These are phyloP conservation scores for Climacium dendroides DNA, from an alignment of 225 moss, liverwort and hornwort species.

Conservation along the genomic window DNA sequence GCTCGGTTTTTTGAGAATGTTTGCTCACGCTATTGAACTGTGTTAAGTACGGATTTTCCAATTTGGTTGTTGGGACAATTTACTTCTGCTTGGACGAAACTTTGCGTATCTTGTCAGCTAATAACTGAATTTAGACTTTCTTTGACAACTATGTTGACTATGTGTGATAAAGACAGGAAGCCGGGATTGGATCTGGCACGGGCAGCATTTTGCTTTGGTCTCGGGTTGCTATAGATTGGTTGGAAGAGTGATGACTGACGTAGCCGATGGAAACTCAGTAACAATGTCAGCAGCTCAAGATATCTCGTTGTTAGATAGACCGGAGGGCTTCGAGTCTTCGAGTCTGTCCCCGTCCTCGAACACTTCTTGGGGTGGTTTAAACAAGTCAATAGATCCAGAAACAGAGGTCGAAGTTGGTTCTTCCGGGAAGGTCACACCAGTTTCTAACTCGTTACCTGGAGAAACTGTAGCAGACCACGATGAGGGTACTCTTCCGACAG, in stretches of 20 bases:
- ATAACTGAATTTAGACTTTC: not conserved
- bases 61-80: not conserved
- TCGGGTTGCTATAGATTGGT: not conserved
- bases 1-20: not conserved
- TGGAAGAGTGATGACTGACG: conserved; percentile 35
- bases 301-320: not conserved
- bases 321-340: conserved; percentile 8
- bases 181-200: not conserved
- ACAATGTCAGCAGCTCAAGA: conserved; percentile 36
- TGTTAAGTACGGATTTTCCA: not conserved
- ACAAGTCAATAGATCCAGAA: not conserved
- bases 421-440: not conserved
- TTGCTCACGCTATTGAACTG: not conserved
- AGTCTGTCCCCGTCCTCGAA: not conserved
- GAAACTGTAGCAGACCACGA: not conserved
- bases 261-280: conserved; percentile 38
- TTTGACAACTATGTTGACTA: not conserved
- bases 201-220: not conserved
- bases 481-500: not conserved
- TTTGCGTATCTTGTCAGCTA: not conserved
- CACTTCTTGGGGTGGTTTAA: not conserved
- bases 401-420: not conserved
- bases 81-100: not conserved
- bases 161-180: not conserved
- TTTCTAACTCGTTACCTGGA: not conserved